Percentiles rank a stretch among this genome's conserved stretches.
Evolutionary conservation across 768 basidiomycete genomes (phyloP).

Genomic region (Pisolithus marmoratus): DNA sequence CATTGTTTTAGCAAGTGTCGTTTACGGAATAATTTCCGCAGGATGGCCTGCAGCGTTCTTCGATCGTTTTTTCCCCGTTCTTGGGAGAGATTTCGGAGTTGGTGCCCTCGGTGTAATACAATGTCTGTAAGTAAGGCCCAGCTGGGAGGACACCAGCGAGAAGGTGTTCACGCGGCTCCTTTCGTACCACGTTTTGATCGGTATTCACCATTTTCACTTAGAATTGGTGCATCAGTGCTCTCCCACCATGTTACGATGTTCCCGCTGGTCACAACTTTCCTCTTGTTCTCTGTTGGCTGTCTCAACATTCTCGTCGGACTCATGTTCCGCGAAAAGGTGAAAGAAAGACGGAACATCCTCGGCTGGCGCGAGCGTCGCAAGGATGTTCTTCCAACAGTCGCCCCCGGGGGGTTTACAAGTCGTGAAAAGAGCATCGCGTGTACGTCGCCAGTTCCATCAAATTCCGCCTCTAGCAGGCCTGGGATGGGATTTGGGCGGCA

Average conservation of each 20-base stretch:
- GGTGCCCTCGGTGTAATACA: conserved; percentile 88
- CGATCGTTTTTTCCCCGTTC: conserved; percentile 83
- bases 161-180: neutral
- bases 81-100: conserved; percentile 81
- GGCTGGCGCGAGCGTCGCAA: conserved; percentile 58
- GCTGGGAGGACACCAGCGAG: neutral
- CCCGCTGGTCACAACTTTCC: conserved; percentile 81
- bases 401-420: conserved; percentile 17
- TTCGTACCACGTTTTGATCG: too few species aligned
- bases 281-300: conserved; percentile 79
- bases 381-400: conserved; percentile 46
- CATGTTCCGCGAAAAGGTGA: conserved; percentile 67
- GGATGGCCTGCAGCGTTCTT: conserved; percentile 78
- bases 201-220: conserved; percentile 14
- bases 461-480: conserved; percentile 25
- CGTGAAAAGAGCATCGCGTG: conserved; percentile 10
- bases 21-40: neutral
- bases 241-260: conserved; percentile 79
- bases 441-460: conserved; percentile 1
- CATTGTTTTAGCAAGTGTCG: too few species aligned
- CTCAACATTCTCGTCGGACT: conserved; percentile 78
- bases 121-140: conserved; percentile 51
- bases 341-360: conserved; percentile 59
- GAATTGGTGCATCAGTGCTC: conserved; percentile 64
- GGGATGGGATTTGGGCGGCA: conserved; percentile 77